A percentile compares a stretch with the other conserved stretches of the same genome.
These are phyloP conservation scores for Phytophthora parvispora DNA, from an alignment of 352 stramenopile genomes.

Conservation along the genomic window DNA sequence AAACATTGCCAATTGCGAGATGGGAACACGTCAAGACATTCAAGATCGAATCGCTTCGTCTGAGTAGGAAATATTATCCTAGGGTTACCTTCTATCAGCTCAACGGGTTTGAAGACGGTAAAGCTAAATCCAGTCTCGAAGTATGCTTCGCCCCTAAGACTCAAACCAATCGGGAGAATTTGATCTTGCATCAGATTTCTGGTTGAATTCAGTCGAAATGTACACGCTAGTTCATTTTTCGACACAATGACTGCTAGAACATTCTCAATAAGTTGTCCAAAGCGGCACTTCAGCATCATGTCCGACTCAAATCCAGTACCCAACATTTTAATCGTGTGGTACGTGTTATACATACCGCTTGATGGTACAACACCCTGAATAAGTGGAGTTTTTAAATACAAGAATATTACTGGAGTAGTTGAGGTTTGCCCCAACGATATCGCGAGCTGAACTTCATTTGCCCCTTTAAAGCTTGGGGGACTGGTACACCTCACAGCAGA, in stretches of 20 bases:
- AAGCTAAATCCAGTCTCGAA: constrained; percentile 49
- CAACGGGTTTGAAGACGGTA: constrained; percentile 27
- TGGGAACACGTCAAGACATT: constrained; percentile 22
- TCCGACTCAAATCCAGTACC: constrained; percentile 30
- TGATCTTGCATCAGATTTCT: not conserved
- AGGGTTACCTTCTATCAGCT: constrained; percentile 28
- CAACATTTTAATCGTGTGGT: constrained; percentile 23
- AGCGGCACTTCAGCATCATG: constrained; percentile 32
- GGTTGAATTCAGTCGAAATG: constrained; percentile 20
- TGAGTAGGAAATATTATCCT: constrained; percentile 29
- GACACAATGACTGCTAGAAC: constrained; percentile 28
- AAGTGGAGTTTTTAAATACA: constrained; percentile 37
- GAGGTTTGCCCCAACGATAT: constrained; percentile 35
- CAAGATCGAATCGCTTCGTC: constrained; percentile 34
- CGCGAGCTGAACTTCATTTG: constrained; percentile 15
- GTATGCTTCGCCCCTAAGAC: constrained; percentile 33
- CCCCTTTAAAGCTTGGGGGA: constrained; percentile 37
- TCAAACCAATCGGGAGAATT: constrained; percentile 36
- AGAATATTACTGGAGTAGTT: constrained; percentile 28
- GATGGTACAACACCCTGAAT: constrained; percentile 35
- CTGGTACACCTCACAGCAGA: constrained; percentile 37
- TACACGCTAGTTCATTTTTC: constrained; percentile 20
- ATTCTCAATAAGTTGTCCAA: constrained; percentile 24
- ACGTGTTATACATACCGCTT: constrained; percentile 32
- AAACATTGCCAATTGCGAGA: constrained; percentile 36